Conservation (phyloP, 352 stramenopile species). For the Pythium rishiriense region DNA sequence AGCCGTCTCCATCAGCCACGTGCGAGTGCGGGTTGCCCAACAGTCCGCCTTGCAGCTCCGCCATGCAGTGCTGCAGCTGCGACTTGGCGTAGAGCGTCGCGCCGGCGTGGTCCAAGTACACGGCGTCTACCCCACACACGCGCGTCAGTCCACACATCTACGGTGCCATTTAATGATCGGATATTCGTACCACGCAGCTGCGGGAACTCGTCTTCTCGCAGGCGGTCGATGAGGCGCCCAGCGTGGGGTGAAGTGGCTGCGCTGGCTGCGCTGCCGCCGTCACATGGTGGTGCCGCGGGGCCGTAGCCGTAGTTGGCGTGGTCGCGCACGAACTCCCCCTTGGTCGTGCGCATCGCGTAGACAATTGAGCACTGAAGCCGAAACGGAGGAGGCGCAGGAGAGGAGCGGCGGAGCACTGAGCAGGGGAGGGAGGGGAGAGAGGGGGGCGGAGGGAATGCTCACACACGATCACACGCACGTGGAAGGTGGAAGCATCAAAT, state of each 20-base stretch:
- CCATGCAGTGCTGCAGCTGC: constrained; percentile 56
- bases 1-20: constrained; percentile 25
- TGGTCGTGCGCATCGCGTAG: constrained; percentile 21
- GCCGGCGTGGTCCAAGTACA: constrained; percentile 87
- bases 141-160: background rate
- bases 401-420: background rate
- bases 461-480: no score
- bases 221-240: constrained; percentile 5
- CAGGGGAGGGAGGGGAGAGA: background rate
- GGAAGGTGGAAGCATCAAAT: no score
- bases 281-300: background rate
- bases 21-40: constrained; percentile 72
- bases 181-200: constrained; percentile 17
- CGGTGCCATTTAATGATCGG: background rate
- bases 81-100: constrained; percentile 73
- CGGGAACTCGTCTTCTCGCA: constrained; percentile 22
- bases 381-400: background rate
- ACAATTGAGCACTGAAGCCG: no score
- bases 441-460: no score
- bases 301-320: constrained; percentile 23
- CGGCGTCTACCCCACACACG: constrained; percentile 11
- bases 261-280: background rate
- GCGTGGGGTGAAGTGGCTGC: no score
- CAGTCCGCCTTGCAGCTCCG: constrained; percentile 48
- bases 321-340: constrained; percentile 15